phyloP scores from a whole-genome alignment of 169 alveolate genomes.

The Theileria equi region DNA sequence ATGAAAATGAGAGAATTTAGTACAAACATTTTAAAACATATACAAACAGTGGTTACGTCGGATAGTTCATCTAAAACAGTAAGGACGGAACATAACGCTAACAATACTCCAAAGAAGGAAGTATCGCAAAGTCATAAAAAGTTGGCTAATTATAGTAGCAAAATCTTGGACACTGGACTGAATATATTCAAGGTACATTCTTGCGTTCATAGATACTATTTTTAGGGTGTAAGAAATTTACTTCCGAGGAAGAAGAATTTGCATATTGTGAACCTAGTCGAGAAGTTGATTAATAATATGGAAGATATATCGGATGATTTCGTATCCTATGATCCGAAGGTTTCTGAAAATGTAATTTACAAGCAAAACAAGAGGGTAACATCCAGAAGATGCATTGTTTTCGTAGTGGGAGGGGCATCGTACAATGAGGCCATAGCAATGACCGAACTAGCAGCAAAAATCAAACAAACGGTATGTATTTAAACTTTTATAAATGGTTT shows the following conservation, averaged over 20 bases:
- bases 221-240: slow-evolving; percentile 62
- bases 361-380: slow-evolving; percentile 28
- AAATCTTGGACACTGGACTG: slow-evolving; percentile 71
- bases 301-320: slow-evolving; percentile 71
- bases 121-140: slow-evolving; percentile 62
- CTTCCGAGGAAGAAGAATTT: slow-evolving; percentile 71
- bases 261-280: slow-evolving; percentile 71
- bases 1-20: slow-evolving; percentile 64
- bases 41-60: slow-evolving; percentile 44
- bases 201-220: background rate
- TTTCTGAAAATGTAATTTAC: slow-evolving; percentile 48
- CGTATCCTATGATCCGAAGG: slow-evolving; percentile 66
- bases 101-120: slow-evolving; percentile 44
- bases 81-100: slow-evolving; percentile 8
- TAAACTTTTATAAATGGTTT: background rate
- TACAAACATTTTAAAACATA: slow-evolving; percentile 57
- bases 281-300: slow-evolving; percentile 65
- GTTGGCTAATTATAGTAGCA: slow-evolving; percentile 68
- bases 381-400: slow-evolving; percentile 60
- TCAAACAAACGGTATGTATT: slow-evolving; percentile 10
- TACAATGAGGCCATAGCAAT: slow-evolving; percentile 75
- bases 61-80: slow-evolving; percentile 31
- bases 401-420: slow-evolving; percentile 81
- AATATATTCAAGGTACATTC: slow-evolving; percentile 28
- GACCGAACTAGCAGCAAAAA: slow-evolving; percentile 68